These are phyloP conservation scores for Penicillium herquei DNA, from an alignment of 495 filamentous ascomycete species.

Conservation along the genomic window DNA sequence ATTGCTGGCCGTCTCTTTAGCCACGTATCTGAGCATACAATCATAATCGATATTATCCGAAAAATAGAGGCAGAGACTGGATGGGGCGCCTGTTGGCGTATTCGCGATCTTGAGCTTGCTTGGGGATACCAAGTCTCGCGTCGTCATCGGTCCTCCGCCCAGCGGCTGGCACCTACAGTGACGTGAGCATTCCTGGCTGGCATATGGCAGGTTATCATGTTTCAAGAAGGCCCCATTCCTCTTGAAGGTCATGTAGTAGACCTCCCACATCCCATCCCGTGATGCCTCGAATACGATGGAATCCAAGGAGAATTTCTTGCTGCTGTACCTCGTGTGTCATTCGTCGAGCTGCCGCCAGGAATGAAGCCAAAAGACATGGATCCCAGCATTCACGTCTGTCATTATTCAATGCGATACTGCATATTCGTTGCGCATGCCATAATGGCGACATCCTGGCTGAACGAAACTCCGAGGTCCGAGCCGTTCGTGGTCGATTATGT, in stretches of 20 bases:
- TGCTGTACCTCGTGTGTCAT: conserved; percentile 41
- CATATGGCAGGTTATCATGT: not conserved
- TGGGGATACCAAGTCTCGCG: conserved; percentile 41
- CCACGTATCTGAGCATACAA: conserved; percentile 42
- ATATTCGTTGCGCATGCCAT: conserved; percentile 40
- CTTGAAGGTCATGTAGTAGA: conserved; percentile 16
- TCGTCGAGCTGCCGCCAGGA: conserved; percentile 30
- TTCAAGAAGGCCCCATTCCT: conserved; percentile 32
- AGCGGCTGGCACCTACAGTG: conserved; percentile 7
- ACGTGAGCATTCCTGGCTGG: conserved; percentile 1
- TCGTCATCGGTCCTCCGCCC: not conserved
- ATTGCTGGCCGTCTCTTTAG: conserved; percentile 47
- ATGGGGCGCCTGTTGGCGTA: conserved; percentile 47
- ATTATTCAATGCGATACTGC: conserved; percentile 40
- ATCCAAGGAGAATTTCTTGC: conserved; percentile 27
- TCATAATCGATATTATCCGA: conserved; percentile 39
- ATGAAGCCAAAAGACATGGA: conserved; percentile 35
- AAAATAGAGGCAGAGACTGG: conserved; percentile 44
- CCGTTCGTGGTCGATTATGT: conserved; percentile 35
- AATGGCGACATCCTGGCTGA: conserved; percentile 27
- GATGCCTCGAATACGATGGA: conserved; percentile 24
- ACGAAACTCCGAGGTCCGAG: conserved; percentile 15
- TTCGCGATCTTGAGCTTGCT: conserved; percentile 40
- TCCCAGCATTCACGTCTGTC: conserved; percentile 36
- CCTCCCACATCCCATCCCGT: conserved; percentile 34